Conservation (phyloP, 495 filamentous ascomycete species). For the Cercophora sp. region DNA sequence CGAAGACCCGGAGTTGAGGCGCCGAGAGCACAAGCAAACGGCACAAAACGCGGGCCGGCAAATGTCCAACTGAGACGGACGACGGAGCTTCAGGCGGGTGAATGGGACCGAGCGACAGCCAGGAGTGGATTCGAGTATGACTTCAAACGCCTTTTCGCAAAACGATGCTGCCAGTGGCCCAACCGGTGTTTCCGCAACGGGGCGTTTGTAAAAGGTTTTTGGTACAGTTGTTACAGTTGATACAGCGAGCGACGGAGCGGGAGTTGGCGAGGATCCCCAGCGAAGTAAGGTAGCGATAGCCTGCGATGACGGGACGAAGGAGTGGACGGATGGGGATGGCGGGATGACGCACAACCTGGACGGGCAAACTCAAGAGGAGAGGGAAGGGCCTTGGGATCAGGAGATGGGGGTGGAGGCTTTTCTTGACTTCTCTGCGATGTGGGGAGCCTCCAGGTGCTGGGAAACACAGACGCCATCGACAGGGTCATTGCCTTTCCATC, state of each 20-base stretch:
- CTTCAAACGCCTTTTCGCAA: slow-evolving; percentile 7
- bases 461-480: neutral
- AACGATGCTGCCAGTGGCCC: neutral
- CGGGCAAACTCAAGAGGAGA: neutral
- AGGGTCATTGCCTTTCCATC: too few species aligned
- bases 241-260: too few species aligned
- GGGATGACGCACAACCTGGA: too few species aligned
- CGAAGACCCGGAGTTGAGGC: slow-evolving; percentile 1
- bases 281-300: too few species aligned
- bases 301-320: slow-evolving; percentile 1
- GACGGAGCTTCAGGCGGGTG: slow-evolving; percentile 19
- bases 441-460: neutral
- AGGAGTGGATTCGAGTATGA: slow-evolving; percentile 14
- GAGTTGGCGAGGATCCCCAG: too few species aligned
- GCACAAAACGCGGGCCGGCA: slow-evolving; percentile 10
- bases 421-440: neutral
- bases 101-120: slow-evolving; percentile 10
- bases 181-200: too few species aligned
- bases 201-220: neutral
- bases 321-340: slow-evolving; percentile 1
- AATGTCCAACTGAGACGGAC: slow-evolving; percentile 10
- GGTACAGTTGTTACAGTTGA: slow-evolving; percentile 4
- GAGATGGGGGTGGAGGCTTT: too few species aligned
- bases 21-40: slow-evolving; percentile 1
- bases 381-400: neutral